Base-by-base conservation (phyloP, 2,329 filamentous ascomycete species). In the Fusarium paranaense region DNA sequence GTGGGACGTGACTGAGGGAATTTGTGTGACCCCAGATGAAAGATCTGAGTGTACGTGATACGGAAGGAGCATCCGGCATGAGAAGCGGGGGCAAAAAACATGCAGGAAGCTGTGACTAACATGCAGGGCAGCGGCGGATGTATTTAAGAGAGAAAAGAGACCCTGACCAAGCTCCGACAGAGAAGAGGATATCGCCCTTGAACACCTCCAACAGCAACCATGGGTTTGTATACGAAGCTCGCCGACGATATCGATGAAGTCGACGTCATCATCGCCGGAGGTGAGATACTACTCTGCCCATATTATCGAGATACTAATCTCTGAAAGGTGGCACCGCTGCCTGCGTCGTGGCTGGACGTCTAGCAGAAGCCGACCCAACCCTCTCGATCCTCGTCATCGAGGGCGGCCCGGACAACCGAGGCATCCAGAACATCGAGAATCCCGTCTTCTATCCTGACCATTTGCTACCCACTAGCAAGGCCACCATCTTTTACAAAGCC, bases 311-410 rank as follows among this genome's bases (percentile, higher is more conserved):
- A 14, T n/a, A 20, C 70, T 72, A 57, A 72, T n/a, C n/a, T 16
- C 22, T 9, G 9, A 14, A 22, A 82, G 80, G 81, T 6, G 81
- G 81, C 16, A 81, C 80, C 2, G 73, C 80, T 9, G 80, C 76
- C 59, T 81, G 80, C 22, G 73, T 82, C 16, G 63, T 82, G 3
- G 81, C 81, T 3, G 73, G 76, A 1, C 70, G 80, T n/a, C 67
- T 82, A 10, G 77, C 79, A 9, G 78, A 79, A 50, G 78, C 77
- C 2, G 72, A 81, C 33, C 79, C 80, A 8, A 64, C 62, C 22
- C 63, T 81, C 18, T 78, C 78, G 0, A 75, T 82, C n/a, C 69
- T 82, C 5, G 59, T 82, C 20, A 77, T 82, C n/a, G 81, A 82
- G 33, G 71, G 76, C 5, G 81, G 81, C 4, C 73, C 66, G 18